These are phyloP conservation scores for Pyricularia grisea DNA, from an alignment of 2,329 filamentous ascomycete genomes.

Conservation along the genomic window DNA sequence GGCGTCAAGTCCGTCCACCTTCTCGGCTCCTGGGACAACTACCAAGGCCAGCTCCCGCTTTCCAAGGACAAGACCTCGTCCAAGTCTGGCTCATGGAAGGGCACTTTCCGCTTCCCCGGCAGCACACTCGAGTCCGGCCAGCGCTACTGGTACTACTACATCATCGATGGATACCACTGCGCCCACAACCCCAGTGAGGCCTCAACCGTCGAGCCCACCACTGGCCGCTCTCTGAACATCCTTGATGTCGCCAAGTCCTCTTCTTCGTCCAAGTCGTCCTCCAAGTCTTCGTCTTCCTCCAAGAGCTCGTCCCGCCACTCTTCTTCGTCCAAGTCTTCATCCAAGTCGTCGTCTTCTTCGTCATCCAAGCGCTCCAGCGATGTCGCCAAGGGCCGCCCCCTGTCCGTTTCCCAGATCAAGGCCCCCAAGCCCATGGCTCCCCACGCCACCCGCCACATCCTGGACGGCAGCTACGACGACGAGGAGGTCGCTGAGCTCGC, in stretches of 20 bases:
- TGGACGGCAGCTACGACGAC: slow-evolving; percentile 68
- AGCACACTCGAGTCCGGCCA: slow-evolving; percentile 76
- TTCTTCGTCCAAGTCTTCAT: slow-evolving; percentile 27
- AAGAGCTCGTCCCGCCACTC: slow-evolving; percentile 37
- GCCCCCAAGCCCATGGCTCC: slow-evolving; percentile 85
- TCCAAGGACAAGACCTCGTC: slow-evolving; percentile 75
- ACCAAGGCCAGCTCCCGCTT: slow-evolving; percentile 86
- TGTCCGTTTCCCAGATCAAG: slow-evolving; percentile 82
- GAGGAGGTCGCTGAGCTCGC: slow-evolving; percentile 76
- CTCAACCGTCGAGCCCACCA: slow-evolving; percentile 90
- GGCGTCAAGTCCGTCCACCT: slow-evolving; percentile 97
- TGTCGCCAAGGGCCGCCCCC: slow-evolving; percentile 78
- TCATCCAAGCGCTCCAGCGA: slow-evolving; percentile 44
- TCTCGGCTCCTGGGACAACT: slow-evolving; percentile 97
- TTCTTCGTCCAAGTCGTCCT: slow-evolving; percentile 28
- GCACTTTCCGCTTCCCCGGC: slow-evolving; percentile 92
- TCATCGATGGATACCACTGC: slow-evolving; percentile 98
- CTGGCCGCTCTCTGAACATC: slow-evolving; percentile 93
- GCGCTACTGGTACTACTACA: slow-evolving; percentile 99
- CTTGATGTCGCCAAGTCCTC: slow-evolving; percentile 73
- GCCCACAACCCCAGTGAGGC: slow-evolving; percentile 89
- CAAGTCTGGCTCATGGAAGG: slow-evolving; percentile 89
- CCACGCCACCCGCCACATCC: slow-evolving; percentile 77
- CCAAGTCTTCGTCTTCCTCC: slow-evolving; percentile 29
- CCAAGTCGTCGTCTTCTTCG: slow-evolving; percentile 24